Evolutionary conservation across 306 rosid species (phyloP), one percentile per base, ranked within the genome.

Genomic region (Hippophae rhamnoides): DNA sequence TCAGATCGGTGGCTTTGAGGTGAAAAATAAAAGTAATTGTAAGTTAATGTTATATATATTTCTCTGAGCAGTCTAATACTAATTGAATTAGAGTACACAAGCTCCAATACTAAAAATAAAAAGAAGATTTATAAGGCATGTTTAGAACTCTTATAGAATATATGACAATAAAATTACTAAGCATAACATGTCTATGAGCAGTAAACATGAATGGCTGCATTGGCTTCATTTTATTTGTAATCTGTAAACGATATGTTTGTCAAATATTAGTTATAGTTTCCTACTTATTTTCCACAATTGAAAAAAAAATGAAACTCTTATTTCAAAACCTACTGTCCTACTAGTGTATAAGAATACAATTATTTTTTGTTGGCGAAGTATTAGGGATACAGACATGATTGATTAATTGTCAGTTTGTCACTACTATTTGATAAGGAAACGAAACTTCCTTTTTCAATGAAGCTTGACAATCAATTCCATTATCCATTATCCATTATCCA

Each of bases 1-100:
- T 74, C 41, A 58, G 10, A 62, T 60, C 88, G 56, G 79, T 64
- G 14, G 93, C 61, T 75, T 66, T 88, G 66, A 92, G 88, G 95
- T 92, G 71, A 42, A 64, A 71, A 70, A 63, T 18, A 56, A 60
- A 57, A 45, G 52, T 25, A 58, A 44, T 14, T 55, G 60, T 62
- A 47, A 74, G 64, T 41, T 55, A 66, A 56, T 63, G 25, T 51
- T 69, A 23, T 52, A 56, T 57, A 18, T 18, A 18, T 18, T 18
- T 74, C 67, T 41, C 50, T 10, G 40, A 55, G 52, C 59, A 56
- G 40, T 54, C 58, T 45, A 38, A 46, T n/a, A 50, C 42, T 60
- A 27, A 27, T 27, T 27, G 38, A 27, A 27, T 2, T 27, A 27
- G 38, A 27, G 38, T 0, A 27, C 38, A 27, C 38, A 27, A 27